Percentiles rank a stretch among this genome's conserved stretches.
Evolutionary conservation across 2,329 filamentous ascomycete genomes (phyloP).

Genomic region (Talaromyces sp.): DNA sequence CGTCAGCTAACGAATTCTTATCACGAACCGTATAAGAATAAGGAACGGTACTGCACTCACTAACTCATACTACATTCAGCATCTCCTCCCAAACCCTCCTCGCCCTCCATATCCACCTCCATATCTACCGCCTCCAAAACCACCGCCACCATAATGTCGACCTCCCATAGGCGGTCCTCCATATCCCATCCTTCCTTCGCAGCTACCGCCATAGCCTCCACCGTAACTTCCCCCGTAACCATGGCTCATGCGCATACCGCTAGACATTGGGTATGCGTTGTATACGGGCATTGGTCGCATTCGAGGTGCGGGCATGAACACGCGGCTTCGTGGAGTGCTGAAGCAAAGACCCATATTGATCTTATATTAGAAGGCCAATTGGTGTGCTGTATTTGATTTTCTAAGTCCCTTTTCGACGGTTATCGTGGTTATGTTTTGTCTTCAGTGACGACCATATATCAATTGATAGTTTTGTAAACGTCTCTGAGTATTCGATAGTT

Average conservation of each 20-base stretch:
- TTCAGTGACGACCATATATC: not conserved
- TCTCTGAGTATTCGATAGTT: not conserved
- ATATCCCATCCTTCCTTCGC: slow-evolving; percentile 4
- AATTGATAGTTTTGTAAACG: not conserved
- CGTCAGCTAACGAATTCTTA: not conserved
- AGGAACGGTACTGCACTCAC: not conserved
- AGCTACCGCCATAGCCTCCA: not conserved
- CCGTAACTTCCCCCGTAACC: not conserved
- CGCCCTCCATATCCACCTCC: not conserved
- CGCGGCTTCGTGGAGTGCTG: not conserved
- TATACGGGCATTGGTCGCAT: not conserved
- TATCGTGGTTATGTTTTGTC: not conserved
- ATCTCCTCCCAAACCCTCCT: slow-evolving; percentile 4
- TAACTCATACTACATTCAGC: not conserved
- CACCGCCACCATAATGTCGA: not conserved
- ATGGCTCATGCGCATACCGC: slow-evolving; percentile 4
- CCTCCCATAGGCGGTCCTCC: slow-evolving; percentile 3
- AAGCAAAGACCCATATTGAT: slow-evolving; percentile 13
- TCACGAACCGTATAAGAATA: no score
- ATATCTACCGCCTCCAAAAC: not conserved
- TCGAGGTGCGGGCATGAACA: not conserved
- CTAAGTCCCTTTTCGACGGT: no score
- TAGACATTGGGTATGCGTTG: slow-evolving; percentile 4
- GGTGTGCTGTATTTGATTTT: not conserved
- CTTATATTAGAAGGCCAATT: not conserved